A percentile compares a stretch with the other conserved stretches of the same genome.
These are phyloP conservation scores for Raddia distichophylla DNA, from an alignment of 176 grass and related monocot species.

Conservation along the genomic window DNA sequence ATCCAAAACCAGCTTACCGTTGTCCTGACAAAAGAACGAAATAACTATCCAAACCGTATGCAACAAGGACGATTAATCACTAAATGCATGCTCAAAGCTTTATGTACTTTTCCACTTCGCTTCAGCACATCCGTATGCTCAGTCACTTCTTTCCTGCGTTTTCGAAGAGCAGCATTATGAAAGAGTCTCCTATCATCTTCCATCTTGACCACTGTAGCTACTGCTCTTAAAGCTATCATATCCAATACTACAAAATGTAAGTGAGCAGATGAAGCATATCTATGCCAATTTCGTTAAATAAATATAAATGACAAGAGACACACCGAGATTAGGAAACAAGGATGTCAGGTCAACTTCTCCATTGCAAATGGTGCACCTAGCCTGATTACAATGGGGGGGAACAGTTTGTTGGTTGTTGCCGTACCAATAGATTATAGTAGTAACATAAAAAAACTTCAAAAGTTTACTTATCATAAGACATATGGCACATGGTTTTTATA, in stretches of 20 bases:
- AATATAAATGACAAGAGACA: neutral
- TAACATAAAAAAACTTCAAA: neutral
- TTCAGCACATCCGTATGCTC: constrained; percentile 52
- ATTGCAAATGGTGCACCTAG: constrained; percentile 65
- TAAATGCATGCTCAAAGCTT: neutral
- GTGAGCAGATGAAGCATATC: constrained; percentile 28
- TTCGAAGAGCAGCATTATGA: constrained; percentile 66
- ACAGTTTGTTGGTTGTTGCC: neutral
- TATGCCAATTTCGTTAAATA: constrained; percentile 28
- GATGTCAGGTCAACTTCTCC: constrained; percentile 48
- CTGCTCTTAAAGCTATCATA: constrained; percentile 69
- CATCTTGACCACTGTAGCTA: constrained; percentile 79
- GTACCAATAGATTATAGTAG: neutral
- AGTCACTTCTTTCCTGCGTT: constrained; percentile 68
- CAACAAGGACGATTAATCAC: neutral
- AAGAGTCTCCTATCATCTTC: constrained; percentile 71
- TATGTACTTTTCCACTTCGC: constrained; percentile 43
- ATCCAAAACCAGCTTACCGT: constrained; percentile 46
- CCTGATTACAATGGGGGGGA: constrained; percentile 41
- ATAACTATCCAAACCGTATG: neutral
- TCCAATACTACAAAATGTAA: constrained; percentile 28
- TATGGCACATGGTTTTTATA: neutral
- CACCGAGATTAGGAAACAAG: constrained; percentile 66
- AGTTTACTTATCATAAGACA: neutral
- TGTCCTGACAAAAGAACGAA: constrained; percentile 47